Evolutionary conservation across 257 asterid species (phyloP).

Genomic region (Solanum lycopersicoides): DNA sequence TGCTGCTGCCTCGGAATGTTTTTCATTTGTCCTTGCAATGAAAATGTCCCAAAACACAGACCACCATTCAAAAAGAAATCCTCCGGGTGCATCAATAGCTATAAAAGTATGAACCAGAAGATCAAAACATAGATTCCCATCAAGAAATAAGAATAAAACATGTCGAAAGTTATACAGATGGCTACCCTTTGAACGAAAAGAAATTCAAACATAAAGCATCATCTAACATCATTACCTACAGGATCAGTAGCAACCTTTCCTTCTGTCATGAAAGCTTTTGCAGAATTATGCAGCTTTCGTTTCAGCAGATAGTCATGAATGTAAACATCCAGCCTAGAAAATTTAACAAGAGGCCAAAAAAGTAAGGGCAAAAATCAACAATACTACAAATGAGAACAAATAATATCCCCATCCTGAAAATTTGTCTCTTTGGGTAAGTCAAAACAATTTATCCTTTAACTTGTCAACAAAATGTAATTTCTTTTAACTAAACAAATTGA

Average conservation of each 20-base stretch:
- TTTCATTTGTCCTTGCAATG: slow-evolving; percentile 94
- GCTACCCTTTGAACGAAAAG: neutral
- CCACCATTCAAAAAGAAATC: slow-evolving; percentile 99
- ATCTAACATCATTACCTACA: slow-evolving; percentile 52
- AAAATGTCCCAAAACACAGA: slow-evolving; percentile 99
- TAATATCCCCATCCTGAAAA: neutral
- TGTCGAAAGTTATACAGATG: neutral
- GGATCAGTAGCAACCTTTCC: slow-evolving; percentile 99
- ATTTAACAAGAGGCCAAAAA: neutral
- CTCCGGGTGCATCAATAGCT: slow-evolving; percentile 99
- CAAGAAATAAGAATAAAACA: neutral
- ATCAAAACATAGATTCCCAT: neutral
- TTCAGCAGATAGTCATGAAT: slow-evolving; percentile 91
- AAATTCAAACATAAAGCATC: neutral
- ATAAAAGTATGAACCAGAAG: slow-evolving; percentile 4
- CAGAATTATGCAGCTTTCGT: slow-evolving; percentile 80
- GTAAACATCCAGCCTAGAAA: slow-evolving; percentile 95
- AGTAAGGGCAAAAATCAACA: neutral
- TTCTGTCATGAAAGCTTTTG: slow-evolving; percentile 96
- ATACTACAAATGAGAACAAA: neutral
- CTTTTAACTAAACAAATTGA: neutral
- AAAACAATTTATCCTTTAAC: neutral
- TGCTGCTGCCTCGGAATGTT: slow-evolving; percentile 99
- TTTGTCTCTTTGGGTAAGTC: neutral
- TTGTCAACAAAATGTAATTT: neutral